Percentiles rank a stretch among this genome's conserved stretches.
phyloP scores from a whole-genome alignment of 805 yeast species.

The Ogataea methylovora region DNA sequence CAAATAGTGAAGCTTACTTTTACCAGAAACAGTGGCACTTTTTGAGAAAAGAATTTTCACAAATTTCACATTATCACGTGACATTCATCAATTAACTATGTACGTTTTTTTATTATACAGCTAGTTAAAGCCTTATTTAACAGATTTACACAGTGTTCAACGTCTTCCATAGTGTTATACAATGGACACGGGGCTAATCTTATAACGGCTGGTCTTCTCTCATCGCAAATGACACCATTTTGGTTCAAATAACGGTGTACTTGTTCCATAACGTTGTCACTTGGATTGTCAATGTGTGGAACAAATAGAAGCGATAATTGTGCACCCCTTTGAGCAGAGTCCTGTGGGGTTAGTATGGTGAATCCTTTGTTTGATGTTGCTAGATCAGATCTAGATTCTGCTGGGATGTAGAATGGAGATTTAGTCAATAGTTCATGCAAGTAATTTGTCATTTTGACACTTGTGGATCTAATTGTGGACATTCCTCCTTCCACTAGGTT shows the following conservation, averaged over 20 bases:
- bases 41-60: too few species aligned
- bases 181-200: slow-evolving; percentile 83
- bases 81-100: not conserved
- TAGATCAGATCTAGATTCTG: slow-evolving; percentile 10
- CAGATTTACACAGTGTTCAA: slow-evolving; percentile 34
- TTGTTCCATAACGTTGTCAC: slow-evolving; percentile 50
- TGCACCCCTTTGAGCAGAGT: slow-evolving; percentile 58
- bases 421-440: slow-evolving; percentile 39
- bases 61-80: not conserved
- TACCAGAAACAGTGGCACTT: too few species aligned
- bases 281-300: slow-evolving; percentile 31
- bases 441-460: slow-evolving; percentile 49
- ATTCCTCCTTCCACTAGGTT: slow-evolving; percentile 57
- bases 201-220: slow-evolving; percentile 84
- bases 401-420: slow-evolving; percentile 38
- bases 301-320: slow-evolving; percentile 73
- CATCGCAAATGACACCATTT: slow-evolving; percentile 74
- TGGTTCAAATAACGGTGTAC: slow-evolving; percentile 43
- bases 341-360: slow-evolving; percentile 68
- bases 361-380: slow-evolving; percentile 25
- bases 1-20: too few species aligned
- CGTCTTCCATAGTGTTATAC: slow-evolving; percentile 71
- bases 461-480: slow-evolving; percentile 42
- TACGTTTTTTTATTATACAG: not conserved
- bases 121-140: slow-evolving; percentile 37